Evolutionary conservation across 2,329 filamentous ascomycete genomes (phyloP), one percentile per base, ranked within the genome.

Genomic region (Sphaerulina musiva): DNA sequence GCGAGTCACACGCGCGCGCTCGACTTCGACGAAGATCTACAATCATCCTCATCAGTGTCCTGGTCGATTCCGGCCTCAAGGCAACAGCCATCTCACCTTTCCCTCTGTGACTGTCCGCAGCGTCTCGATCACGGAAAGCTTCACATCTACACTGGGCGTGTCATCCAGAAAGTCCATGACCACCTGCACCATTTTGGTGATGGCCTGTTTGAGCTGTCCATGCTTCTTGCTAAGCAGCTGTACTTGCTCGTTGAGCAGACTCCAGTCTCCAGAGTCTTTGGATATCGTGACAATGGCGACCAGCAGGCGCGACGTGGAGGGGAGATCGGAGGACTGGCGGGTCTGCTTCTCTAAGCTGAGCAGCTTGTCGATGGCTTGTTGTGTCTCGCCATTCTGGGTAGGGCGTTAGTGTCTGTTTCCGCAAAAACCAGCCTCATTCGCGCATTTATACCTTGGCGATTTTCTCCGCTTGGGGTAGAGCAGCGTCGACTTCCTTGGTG

Each of bases 181-280:
- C 46, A 85, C 86, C 78, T 98, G 93, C 57, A 98, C 91, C 93
- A 98, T 98, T 78, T 92, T 93, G 66, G 93, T 97, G 68, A 91
- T 93, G 68, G 93, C 93, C 75, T 97, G 93, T 76, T 98, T 98
- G 70, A 98, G 90, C 78, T 98, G 93, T 66, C 91, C 89, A 87
- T 98, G 93, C 79, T 98, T 98, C 84, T 98, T 98, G 62, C 93
- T 97, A 54, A 98, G 80, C 61, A 96, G 80, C 66, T 95, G 80
- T 59, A 95, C 89, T 76, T 98, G 93, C 76, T 98, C 93, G 71
- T 95, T 97, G 75, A 98, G 81, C 68, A 96, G 77, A 72, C 83
- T 85, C 93, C 93, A 98, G 72, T 98, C 90, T 63, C 86, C 86
- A 17, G 87, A 84, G 72, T 95, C 80, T 75, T 96, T 97, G 78